Percentiles rank a stretch among this genome's conserved stretches.
Evolutionary conservation across 2,329 filamentous ascomycete species (phyloP).

Genomic region (Cladorrhinum sp.): DNA sequence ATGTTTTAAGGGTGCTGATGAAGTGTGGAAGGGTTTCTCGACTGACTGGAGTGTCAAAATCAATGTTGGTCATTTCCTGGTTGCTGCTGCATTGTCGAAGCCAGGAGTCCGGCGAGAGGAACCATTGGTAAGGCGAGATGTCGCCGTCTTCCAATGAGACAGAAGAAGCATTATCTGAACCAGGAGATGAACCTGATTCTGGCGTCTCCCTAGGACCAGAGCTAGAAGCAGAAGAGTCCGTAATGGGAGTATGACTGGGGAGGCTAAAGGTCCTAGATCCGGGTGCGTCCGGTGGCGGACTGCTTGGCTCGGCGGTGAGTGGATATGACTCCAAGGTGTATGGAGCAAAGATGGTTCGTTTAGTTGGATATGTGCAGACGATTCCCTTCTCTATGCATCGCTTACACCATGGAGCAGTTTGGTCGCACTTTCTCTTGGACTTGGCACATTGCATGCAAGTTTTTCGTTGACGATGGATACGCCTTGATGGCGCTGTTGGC

Average conservation of each 20-base stretch:
- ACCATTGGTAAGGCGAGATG: constrained; percentile 1
- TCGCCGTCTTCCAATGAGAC: not conserved
- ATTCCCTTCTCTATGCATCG: constrained; percentile 24
- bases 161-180: too few species aligned
- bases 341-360: not conserved
- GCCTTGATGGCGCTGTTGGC: constrained; percentile 23
- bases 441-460: constrained; percentile 37
- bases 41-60: not conserved
- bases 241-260: not conserved
- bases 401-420: constrained; percentile 25
- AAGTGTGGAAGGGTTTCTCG: not conserved
- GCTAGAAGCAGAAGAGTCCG: not conserved
- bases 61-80: not conserved
- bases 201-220: not conserved
- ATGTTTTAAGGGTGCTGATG: not conserved
- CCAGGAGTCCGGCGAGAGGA: constrained; percentile 1
- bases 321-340: not conserved
- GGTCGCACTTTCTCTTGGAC: constrained; percentile 39
- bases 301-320: not conserved
- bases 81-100: not conserved
- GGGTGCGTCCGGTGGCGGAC: not conserved
- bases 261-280: not conserved
- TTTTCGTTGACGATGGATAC: constrained; percentile 18
- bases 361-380: constrained; percentile 27
- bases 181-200: not conserved